Percentiles rank a stretch among this genome's conserved stretches.
Conservation (phyloP, 2,329 filamentous ascomycete genomes). For the Beauveria caledonica region DNA sequence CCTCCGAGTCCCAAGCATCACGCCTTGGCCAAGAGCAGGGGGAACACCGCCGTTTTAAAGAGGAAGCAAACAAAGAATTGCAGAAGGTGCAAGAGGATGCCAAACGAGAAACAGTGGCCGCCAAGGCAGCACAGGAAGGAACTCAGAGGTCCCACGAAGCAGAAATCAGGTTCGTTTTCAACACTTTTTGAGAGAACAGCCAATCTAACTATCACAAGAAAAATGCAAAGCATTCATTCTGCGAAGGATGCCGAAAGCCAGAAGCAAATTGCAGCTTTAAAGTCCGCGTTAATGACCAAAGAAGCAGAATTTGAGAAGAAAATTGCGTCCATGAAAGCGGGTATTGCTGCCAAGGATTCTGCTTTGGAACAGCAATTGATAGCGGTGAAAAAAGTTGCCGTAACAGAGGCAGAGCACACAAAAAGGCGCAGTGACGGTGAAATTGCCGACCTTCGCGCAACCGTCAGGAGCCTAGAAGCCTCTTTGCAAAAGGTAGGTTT, state of each 20-base stretch:
- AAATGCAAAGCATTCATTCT: conserved; percentile 25
- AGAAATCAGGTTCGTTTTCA: conserved; percentile 43
- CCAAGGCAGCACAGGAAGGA: conserved; percentile 53
- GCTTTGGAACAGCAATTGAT: conserved; percentile 34
- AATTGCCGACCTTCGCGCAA: conserved; percentile 53
- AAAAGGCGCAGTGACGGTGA: conserved; percentile 49
- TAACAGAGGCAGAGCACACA: conserved; percentile 41
- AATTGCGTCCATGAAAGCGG: background rate
- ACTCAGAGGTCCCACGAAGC: conserved; percentile 63
- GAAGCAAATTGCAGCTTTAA: conserved; percentile 18
- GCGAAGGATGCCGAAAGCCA: conserved; percentile 22
- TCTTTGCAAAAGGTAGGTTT: conserved; percentile 48
- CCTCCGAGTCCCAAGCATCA: conserved; percentile 39
- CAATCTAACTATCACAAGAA: conserved; percentile 19
- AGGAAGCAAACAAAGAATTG: conserved; percentile 45
- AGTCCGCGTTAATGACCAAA: conserved; percentile 17
- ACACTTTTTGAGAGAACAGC: background rate
- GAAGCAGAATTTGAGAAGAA: conserved; percentile 28
- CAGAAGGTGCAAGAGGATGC: conserved; percentile 18
- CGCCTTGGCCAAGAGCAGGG: conserved; percentile 63
- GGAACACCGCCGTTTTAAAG: conserved; percentile 60
- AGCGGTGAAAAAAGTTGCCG: conserved; percentile 37
- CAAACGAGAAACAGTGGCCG: conserved; percentile 36
- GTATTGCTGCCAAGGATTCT: conserved; percentile 15
- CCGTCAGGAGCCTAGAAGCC: conserved; percentile 52